Percentiles rank a stretch among this genome's conserved stretches.
phyloP scores from a whole-genome alignment of 495 filamentous ascomycete genomes.

The Penicillium diatomitis region DNA sequence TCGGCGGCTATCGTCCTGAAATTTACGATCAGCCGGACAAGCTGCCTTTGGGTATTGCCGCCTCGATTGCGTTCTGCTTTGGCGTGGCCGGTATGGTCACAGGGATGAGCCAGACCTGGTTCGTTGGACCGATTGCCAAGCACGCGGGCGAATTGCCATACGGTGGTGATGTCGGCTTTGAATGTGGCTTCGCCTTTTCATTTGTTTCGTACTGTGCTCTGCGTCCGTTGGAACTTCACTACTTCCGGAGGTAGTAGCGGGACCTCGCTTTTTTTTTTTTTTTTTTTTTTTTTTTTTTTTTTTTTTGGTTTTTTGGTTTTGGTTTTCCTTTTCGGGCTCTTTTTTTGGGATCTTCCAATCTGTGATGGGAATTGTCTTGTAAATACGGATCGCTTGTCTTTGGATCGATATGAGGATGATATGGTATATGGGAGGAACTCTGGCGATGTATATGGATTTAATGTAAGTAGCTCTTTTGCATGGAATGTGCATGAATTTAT shows the following conservation, averaged over 20 bases:
- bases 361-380: no score
- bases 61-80: conserved; percentile 54
- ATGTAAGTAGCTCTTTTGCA: no score
- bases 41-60: conserved; percentile 66
- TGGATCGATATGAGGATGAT: no score
- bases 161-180: conserved; percentile 71
- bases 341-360: no score
- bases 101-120: conserved; percentile 75
- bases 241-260: conserved; percentile 23
- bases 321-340: no score
- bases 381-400: no score
- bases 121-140: conserved; percentile 59
- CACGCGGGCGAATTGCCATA: conserved; percentile 45
- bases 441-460: no score
- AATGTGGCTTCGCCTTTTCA: conserved; percentile 46
- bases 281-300: no score
- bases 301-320: no score
- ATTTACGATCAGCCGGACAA: conserved; percentile 49
- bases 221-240: conserved; percentile 28
- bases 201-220: conserved; percentile 21
- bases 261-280: no score
- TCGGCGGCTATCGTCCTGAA: conserved; percentile 51
- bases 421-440: no score
- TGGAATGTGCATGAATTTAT: no score
- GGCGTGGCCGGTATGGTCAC: conserved; percentile 65